Evolutionary conservation across 1,284 basidiomycete genomes (phyloP).

Genomic region (Volvariella volvacea): DNA sequence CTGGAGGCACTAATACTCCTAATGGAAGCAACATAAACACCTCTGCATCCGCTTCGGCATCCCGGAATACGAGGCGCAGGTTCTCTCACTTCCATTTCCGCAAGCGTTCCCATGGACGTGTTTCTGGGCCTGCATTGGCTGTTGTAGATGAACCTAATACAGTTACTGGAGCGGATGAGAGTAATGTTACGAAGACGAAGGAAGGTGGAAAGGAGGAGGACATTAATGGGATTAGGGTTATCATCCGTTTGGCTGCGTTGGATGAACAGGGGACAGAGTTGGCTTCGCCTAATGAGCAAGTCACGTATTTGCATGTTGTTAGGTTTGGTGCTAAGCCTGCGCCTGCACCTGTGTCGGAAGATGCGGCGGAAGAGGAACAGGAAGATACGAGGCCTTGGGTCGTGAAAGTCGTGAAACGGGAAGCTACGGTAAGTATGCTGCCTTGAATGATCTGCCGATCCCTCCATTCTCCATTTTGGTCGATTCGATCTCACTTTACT

Average conservation of each 20-base stretch:
- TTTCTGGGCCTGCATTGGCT: slow-evolving; percentile 67
- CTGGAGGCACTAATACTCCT: too few species aligned
- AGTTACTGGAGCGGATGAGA: slow-evolving; percentile 15
- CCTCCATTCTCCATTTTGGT: slow-evolving; percentile 1
- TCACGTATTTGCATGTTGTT: slow-evolving; percentile 81
- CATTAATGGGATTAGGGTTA: slow-evolving; percentile 64
- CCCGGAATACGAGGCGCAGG: slow-evolving; percentile 31
- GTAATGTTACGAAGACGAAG: slow-evolving; percentile 22
- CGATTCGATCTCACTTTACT: slow-evolving; percentile 4
- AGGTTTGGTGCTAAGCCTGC: slow-evolving; percentile 45
- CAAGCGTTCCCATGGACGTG: slow-evolving; percentile 37
- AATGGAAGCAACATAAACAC: slow-evolving; percentile 9
- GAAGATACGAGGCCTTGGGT: slow-evolving; percentile 69
- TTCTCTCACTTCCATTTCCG: slow-evolving; percentile 65
- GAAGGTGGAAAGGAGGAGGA: slow-evolving; percentile 23
- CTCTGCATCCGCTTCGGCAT: neutral
- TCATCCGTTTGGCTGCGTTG: slow-evolving; percentile 71
- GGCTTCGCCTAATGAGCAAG: slow-evolving; percentile 70
- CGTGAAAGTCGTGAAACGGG: slow-evolving; percentile 83
- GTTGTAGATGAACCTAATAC: slow-evolving; percentile 52
- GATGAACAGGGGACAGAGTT: slow-evolving; percentile 65
- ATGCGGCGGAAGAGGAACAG: slow-evolving; percentile 21
- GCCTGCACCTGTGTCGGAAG: slow-evolving; percentile 30
- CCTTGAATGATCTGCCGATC: too few species aligned
- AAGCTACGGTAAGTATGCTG: slow-evolving; percentile 56